Evolutionary conservation across 139 green algal species (phyloP), one percentile per base, ranked within the genome.

Genomic region (Chlamydomonas sp.): DNA sequence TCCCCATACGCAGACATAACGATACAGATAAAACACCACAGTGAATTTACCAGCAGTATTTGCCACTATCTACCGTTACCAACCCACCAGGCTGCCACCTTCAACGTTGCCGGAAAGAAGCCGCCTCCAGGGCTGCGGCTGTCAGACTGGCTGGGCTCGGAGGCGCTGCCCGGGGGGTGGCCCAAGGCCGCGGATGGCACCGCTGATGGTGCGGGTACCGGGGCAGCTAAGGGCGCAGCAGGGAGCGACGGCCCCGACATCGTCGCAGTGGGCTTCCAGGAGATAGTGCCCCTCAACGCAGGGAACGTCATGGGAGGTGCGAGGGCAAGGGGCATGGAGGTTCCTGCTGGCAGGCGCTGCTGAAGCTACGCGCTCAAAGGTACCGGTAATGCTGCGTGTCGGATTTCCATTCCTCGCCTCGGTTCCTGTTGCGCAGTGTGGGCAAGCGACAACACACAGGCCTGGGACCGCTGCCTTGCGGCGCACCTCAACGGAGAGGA

Each of bases 211-310:
- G 63, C 80, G 8, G 31, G 61, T 57, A 63, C 61, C 2, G 62
- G 6, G 10, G 18, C 75, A 12, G 72, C 66, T 5, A 14, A 58
- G 5, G 17, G 61, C 15, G 66, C 57, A 4, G 20, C 63, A n/a
- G 64, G 8, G n/a, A 8, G 31, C 66, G 15, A 63, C 0, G 83
- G 77, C 15, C 64, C 93, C 12, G 95, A 97, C 85, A 90, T 98
- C 7, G 85, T 96, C 15, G 94, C 90, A 0, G 75, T 97, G 0
- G 96, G 94, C 10, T 98, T 98, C 71, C 95, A 98, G 86, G 96
- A 98, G 91, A 85, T 97, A 10, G 95, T 98, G 75, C 95, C 96
- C 3, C 86, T 98, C 14, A 96, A 85, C 64, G 93, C 95, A 2
- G 88, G 91, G 78, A 98, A 96, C 79, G 94, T 98, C 5, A 93